These are phyloP conservation scores for Volvox carteri DNA, from an alignment of 163 green algal genomes.

Conservation along the genomic window DNA sequence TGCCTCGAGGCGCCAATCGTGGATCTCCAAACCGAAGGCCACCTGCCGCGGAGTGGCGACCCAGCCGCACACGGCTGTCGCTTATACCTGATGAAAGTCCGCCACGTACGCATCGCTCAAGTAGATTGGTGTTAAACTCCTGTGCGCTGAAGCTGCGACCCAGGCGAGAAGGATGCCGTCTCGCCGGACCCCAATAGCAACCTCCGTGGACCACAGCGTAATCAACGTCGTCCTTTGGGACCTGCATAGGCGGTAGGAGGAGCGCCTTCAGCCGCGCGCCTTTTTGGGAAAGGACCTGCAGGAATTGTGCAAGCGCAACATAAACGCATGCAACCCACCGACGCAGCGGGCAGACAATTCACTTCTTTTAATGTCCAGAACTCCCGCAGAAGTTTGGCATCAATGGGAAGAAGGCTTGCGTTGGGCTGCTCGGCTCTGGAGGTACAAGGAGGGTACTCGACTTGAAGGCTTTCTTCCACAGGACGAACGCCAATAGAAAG, in stretches of 20 bases:
- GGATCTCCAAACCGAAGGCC: not conserved
- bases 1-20: not conserved
- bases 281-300: not conserved
- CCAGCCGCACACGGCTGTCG: constrained; percentile 17
- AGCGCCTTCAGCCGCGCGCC: not conserved
- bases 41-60: not conserved
- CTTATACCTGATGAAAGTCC: not conserved
- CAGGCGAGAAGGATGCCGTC: not conserved
- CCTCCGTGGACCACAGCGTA: not conserved
- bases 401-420: not conserved
- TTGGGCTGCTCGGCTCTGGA: not conserved
- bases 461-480: not conserved
- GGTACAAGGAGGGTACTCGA: constrained; percentile 9
- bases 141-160: constrained; percentile 10
- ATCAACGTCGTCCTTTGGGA: not conserved
- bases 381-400: not conserved
- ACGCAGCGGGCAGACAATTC: not conserved
- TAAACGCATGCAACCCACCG: not conserved
- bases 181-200: not conserved
- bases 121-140: not conserved
- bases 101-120: not conserved
- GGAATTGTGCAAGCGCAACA: not conserved
- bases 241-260: not conserved
- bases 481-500: not conserved
- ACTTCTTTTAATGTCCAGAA: constrained; percentile 19